Conservation (phyloP, 1,284 basidiomycete genomes). For the Phylloboletellus chloephorus region DNA sequence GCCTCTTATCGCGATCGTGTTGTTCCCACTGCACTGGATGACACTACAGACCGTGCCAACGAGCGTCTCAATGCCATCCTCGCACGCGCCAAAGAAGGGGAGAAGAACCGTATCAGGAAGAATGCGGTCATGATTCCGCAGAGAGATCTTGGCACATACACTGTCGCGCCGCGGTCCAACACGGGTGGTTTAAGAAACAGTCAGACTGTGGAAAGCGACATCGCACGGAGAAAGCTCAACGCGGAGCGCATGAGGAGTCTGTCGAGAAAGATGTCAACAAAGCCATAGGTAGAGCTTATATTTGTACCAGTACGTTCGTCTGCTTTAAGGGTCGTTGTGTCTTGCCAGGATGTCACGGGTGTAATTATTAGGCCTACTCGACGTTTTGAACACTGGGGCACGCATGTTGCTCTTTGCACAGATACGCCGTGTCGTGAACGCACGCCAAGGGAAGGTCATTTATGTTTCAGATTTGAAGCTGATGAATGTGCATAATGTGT, state of each 20-base stretch:
- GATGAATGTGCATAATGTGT: too few species aligned
- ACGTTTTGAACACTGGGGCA: neutral
- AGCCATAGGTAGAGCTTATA: conserved; percentile 9
- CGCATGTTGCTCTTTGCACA: too few species aligned
- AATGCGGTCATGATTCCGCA: conserved; percentile 77
- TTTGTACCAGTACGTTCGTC: conserved; percentile 7
- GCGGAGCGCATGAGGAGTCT: conserved; percentile 61
- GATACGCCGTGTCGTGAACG: too few species aligned
- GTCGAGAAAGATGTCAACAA: conserved; percentile 44
- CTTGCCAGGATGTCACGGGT: neutral
- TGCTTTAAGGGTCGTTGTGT: conserved; percentile 1
- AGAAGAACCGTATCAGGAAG: conserved; percentile 62
- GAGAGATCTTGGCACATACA: conserved; percentile 64
- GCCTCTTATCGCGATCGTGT: conserved; percentile 77
- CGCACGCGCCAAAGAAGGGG: conserved; percentile 60
- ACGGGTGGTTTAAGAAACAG: conserved; percentile 42
- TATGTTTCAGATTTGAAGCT: too few species aligned
- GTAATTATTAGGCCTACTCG: neutral
- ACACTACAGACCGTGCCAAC: conserved; percentile 33
- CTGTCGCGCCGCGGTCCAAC: conserved; percentile 61
- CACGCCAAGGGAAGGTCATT: too few species aligned
- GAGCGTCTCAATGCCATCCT: conserved; percentile 68
- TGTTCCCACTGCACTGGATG: conserved; percentile 48
- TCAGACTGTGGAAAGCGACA: conserved; percentile 58
- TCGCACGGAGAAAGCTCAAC: conserved; percentile 64